Percentiles rank a stretch among this genome's conserved stretches.
Conservation (phyloP, 2,329 filamentous ascomycete species). For the Fusarium devonianum region DNA sequence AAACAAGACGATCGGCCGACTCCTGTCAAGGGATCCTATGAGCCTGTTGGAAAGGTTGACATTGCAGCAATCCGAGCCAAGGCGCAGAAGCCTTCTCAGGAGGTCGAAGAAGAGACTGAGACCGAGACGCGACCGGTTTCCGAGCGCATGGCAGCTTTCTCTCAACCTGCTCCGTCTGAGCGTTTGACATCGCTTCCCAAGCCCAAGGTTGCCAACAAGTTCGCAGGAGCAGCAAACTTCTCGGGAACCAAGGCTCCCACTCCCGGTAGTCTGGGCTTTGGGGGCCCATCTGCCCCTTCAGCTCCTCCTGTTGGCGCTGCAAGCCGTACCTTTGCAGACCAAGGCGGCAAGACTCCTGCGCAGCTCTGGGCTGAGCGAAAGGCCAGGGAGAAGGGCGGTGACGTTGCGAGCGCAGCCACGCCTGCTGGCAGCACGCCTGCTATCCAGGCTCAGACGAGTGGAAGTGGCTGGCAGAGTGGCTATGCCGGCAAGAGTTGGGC, state of each 20-base stretch:
- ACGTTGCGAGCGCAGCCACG: conserved; percentile 51
- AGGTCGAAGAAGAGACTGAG: conserved; percentile 46
- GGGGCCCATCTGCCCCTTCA: conserved; percentile 64
- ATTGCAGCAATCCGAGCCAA: conserved; percentile 91
- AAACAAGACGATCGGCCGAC: conserved; percentile 80
- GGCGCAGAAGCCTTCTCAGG: conserved; percentile 68
- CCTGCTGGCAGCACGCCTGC: conserved; percentile 54
- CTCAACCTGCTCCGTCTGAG: conserved; percentile 67
- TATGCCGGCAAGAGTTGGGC: conserved; percentile 92
- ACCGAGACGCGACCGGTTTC: conserved; percentile 67
- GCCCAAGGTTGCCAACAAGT: conserved; percentile 92
- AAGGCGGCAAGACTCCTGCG: conserved; percentile 94
- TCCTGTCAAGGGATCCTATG: conserved; percentile 89
- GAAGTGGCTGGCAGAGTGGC: conserved; percentile 85
- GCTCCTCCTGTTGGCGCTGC: conserved; percentile 74
- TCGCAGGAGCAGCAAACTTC: conserved; percentile 75
- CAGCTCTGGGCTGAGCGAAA: conserved; percentile 99
- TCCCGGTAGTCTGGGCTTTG: conserved; percentile 71
- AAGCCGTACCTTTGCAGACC: conserved; percentile 91
- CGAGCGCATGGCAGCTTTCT: conserved; percentile 80
- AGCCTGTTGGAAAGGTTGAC: conserved; percentile 95
- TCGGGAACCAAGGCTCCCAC: conserved; percentile 88
- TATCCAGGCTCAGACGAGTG: conserved; percentile 74
- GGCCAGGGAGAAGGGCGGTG: conserved; percentile 73
- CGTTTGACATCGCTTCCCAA: conserved; percentile 89